Conservation (phyloP, 495 filamentous ascomycete genomes). For the Margaritispora aquatica region DNA sequence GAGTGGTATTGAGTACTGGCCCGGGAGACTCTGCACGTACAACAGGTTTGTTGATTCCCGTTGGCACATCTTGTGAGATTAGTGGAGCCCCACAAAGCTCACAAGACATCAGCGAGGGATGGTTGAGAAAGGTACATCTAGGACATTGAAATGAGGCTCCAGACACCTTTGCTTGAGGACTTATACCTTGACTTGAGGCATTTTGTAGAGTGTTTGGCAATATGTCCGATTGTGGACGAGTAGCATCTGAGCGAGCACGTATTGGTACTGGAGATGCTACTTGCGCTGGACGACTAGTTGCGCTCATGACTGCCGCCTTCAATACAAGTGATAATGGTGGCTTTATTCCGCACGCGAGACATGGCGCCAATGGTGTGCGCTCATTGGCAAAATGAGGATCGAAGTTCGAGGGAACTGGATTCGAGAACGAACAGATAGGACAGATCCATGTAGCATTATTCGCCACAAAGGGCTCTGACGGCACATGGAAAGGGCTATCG, state of each 20-base stretch:
- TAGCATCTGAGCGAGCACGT: conserved; percentile 11
- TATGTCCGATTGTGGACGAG: conserved; percentile 17
- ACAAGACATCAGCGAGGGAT: conserved; percentile 77
- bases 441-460: conserved; percentile 91
- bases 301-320: conserved; percentile 75
- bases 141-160: conserved; percentile 62
- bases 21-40: conserved; percentile 70
- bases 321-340: conserved; percentile 74
- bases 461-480: conserved; percentile 39
- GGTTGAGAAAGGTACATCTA: conserved; percentile 90
- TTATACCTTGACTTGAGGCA: neutral
- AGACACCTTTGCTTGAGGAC: neutral
- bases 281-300: conserved; percentile 22
- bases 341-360: conserved; percentile 89
- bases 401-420: conserved; percentile 88
- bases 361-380: conserved; percentile 74
- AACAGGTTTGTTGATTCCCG: conserved; percentile 29
- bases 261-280: conserved; percentile 21
- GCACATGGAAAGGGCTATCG: conserved; percentile 41
- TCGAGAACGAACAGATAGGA: conserved; percentile 96
- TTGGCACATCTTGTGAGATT: conserved; percentile 46
- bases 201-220: conserved; percentile 5
- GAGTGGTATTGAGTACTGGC: conserved; percentile 44
- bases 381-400: conserved; percentile 70
- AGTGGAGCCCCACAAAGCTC: conserved; percentile 88